These are phyloP conservation scores for Calocybe indica DNA, from an alignment of 768 basidiomycete genomes.

Conservation along the genomic window DNA sequence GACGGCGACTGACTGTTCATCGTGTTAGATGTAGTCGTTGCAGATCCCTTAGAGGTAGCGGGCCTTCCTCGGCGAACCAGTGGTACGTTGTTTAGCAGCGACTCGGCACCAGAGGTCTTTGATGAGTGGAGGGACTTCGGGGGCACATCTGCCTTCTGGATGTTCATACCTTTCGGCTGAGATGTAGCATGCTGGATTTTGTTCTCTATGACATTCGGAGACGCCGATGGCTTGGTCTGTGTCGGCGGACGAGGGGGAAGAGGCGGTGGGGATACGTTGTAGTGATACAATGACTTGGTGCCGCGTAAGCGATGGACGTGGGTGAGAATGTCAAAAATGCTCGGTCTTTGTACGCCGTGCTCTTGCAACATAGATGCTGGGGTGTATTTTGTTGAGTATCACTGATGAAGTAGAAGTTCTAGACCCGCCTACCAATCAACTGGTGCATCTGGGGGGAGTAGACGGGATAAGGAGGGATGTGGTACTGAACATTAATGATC, in stretches of 20 bases:
- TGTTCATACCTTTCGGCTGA: not conserved
- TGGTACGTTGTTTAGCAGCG: conserved; percentile 28
- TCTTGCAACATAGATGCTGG: conserved; percentile 91
- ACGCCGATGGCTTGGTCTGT: conserved; percentile 18
- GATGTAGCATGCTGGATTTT: conserved; percentile 19
- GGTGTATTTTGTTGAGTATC: conserved; percentile 9
- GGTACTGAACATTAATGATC: conserved; percentile 94
- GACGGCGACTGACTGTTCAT: conserved; percentile 18
- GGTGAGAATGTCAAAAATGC: conserved; percentile 80
- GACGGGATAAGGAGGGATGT: conserved; percentile 81
- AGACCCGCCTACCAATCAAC: conserved; percentile 62
- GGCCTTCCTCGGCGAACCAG: too few species aligned
- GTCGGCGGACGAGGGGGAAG: conserved; percentile 33
- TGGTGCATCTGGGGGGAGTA: conserved; percentile 82
- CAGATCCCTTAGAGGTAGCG: too few species aligned
- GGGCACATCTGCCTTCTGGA: conserved; percentile 1
- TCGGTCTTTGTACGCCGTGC: conserved; percentile 80
- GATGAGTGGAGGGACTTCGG: too few species aligned
- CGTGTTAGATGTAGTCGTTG: conserved; percentile 33
- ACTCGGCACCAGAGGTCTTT: conserved; percentile 22
- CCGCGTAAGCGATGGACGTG: conserved; percentile 85
- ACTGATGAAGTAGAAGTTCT: not conserved
- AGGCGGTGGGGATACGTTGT: conserved; percentile 46
- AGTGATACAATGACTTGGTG: conserved; percentile 75
- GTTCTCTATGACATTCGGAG: conserved; percentile 22